Base-by-base conservation (phyloP, 176 grass and related monocot species). In the Oryza brachyantha region DNA sequence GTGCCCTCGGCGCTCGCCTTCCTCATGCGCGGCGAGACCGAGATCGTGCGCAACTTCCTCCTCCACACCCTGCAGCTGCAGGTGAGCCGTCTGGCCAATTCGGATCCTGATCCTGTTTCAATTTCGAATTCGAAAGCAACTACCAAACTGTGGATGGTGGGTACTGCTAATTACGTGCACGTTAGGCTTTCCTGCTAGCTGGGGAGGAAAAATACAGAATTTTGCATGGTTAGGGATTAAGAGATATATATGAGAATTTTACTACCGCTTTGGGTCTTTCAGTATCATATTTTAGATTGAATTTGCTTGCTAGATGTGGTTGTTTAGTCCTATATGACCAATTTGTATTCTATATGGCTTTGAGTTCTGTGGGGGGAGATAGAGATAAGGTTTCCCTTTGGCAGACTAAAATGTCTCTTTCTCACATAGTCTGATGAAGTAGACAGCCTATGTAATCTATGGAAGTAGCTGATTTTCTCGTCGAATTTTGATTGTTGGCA, bases 61-160 rank as follows among this genome's bases (percentile, higher is more conserved):
- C 96, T 98, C 80, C 90, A 95, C 81, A 98, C 96, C 28, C 79
- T 98, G 55, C 96, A 98, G 64, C 87, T 98, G 67, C 96, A 98
- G 96, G 96, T 98, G 79, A 84, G 63, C 72, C 75, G 13, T 62
- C 61, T 32, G 63, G 50, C 36, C 52, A 13, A 78, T 78, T 79
- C 42, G 22, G 64, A 78, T 83, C 68, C 68, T 76, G 7, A 42
- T 71, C 57, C 24, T 21, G 48, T n/a, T 66, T 59, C 7, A 5
- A 55, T 40, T 32, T 36, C 34, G 7, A 63, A 74, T 45, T 65
- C 31, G 7, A 7, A 43, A 54, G 11, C 50, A 22, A 76, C 76
- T 10, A 46, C 5, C 69, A 59, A 16, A 42, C 8, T 22, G 4
- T 37, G 32, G 67, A 24, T 58, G 14, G 31, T 41, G 32, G 61